phyloP scores from a whole-genome alignment of 2,329 filamentous ascomycete species.

The Amesomyces nigricolor region DNA sequence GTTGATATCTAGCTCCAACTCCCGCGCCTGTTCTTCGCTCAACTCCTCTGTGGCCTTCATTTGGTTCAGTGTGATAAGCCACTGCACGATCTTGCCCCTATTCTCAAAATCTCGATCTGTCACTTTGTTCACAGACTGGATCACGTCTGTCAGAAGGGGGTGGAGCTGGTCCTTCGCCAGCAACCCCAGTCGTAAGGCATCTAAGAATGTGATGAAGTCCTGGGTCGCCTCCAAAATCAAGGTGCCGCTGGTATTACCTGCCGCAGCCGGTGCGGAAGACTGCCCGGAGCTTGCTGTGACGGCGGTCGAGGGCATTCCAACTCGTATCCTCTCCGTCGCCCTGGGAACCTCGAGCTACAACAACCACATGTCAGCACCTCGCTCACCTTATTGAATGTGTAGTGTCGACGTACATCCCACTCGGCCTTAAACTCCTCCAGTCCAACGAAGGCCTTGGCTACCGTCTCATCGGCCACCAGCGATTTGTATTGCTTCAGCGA shows the following conservation, averaged over 20 bases:
- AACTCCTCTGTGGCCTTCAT: slow-evolving; percentile 95
- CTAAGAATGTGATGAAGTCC: slow-evolving; percentile 97
- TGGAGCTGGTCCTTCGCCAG: slow-evolving; percentile 96
- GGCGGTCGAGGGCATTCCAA: slow-evolving; percentile 86
- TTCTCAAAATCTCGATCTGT: slow-evolving; percentile 93
- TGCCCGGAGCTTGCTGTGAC: slow-evolving; percentile 48
- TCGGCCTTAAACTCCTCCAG: slow-evolving; percentile 85
- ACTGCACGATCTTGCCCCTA: slow-evolving; percentile 95
- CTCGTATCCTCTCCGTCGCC: slow-evolving; percentile 85
- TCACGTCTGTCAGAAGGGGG: slow-evolving; percentile 87
- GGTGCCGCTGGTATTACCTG: slow-evolving; percentile 48
- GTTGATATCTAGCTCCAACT: slow-evolving; percentile 89
- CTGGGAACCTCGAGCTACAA: slow-evolving; percentile 83
- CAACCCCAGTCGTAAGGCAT: slow-evolving; percentile 87
- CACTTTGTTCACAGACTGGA: slow-evolving; percentile 95
- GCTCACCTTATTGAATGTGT: background rate
- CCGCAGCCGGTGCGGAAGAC: slow-evolving; percentile 39
- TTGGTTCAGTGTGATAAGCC: slow-evolving; percentile 94
- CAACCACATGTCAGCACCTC: slow-evolving; percentile 1
- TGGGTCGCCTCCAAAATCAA: slow-evolving; percentile 88
- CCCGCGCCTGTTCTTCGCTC: slow-evolving; percentile 77
- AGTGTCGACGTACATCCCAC: slow-evolving; percentile 68
- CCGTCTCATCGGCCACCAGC: slow-evolving; percentile 81
- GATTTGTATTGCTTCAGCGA: slow-evolving; percentile 96
- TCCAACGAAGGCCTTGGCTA: slow-evolving; percentile 81